phyloP scores from a whole-genome alignment of 768 basidiomycete species.

The Lepiota venenata region DNA sequence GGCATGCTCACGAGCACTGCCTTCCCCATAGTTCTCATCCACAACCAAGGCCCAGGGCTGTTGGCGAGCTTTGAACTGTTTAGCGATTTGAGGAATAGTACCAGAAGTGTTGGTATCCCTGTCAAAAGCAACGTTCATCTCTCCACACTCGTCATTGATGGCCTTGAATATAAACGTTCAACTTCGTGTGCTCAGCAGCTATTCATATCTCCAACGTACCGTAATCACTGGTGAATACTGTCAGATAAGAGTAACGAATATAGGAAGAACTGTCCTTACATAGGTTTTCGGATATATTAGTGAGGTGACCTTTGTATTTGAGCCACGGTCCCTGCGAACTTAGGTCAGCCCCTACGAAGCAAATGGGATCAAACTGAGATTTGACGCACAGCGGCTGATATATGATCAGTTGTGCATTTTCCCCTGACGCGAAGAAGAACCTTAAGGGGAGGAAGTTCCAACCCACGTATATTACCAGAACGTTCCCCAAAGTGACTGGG shows the following conservation, averaged over 20 bases:
- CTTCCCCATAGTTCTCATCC: constrained; percentile 97
- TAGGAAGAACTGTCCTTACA: constrained; percentile 43
- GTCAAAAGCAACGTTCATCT: constrained; percentile 91
- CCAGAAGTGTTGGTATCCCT: constrained; percentile 58
- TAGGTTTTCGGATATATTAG: constrained; percentile 95
- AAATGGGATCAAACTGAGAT: not conserved
- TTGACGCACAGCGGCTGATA: constrained; percentile 81
- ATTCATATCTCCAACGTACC: constrained; percentile 29
- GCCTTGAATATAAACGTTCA: constrained; percentile 44
- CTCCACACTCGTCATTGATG: constrained; percentile 91
- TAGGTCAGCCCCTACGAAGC: not conserved
- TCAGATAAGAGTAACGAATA: not conserved
- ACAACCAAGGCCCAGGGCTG: constrained; percentile 95
- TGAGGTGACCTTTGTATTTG: constrained; percentile 96
- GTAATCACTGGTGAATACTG: constrained; percentile 67
- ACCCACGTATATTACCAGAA: constrained; percentile 40
- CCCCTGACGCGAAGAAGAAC: constrained; percentile 90
- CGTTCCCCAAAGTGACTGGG: constrained; percentile 61
- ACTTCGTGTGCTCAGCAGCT: too few relatives aligned
- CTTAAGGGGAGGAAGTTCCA: constrained; percentile 80
- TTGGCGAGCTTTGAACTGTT: constrained; percentile 76
- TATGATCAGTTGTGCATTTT: constrained; percentile 99
- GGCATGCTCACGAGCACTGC: constrained; percentile 96
- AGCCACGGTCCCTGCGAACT: constrained; percentile 85
- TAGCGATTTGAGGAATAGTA: constrained; percentile 89